Evolutionary conservation across 805 yeast species (phyloP), one percentile per base, ranked within the genome.

Genomic region (Kockiozyma suomiensis): DNA sequence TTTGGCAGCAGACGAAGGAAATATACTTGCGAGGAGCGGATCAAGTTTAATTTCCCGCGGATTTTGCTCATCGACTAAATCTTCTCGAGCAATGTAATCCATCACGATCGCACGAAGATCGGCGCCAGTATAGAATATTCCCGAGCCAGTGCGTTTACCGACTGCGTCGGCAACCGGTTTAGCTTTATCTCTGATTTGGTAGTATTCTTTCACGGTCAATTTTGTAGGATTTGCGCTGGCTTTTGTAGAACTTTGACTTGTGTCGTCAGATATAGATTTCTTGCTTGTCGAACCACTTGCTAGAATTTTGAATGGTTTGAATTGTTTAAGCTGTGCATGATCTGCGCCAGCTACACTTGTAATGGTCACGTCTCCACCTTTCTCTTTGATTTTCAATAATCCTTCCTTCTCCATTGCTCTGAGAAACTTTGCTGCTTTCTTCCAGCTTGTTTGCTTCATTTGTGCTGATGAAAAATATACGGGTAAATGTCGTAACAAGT

Each of bases 401-500:
- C 84, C 83, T 46, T 80, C 79, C 71, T 90, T 93, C 66, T 89
- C 97, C 85, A 92, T 90, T 5, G 88, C 85, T 70, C 90, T 93
- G 56, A 93, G 75, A 69, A 86, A 90, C 72, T 91, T 92, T 13
- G 91, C 81, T 3, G 93, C 84, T 70, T 93, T 93, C 73, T 88
- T 91, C 96, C 96, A 93, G 2, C 91, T 82, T 0, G 97, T 85
- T 69, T 84, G 87, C 73, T 91, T 92, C 56, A 87, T 80, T 0
- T 82, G 78, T 53, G 71, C 56, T n/a, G 54, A 42, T 33, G 62
- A 55, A 19, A 50, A 33, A 33, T 59, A 45, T 48, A 64, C 68
- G 1, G 97, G 96, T n/a, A 93, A 73, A 73, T 90, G 89, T 51
- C 82, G 82, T 61, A 85, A 78, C 13, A 92, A 76, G 67, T 85